phyloP scores from a whole-genome alignment of 2,329 filamentous ascomycete genomes.

The Fusarium sp. region DNA sequence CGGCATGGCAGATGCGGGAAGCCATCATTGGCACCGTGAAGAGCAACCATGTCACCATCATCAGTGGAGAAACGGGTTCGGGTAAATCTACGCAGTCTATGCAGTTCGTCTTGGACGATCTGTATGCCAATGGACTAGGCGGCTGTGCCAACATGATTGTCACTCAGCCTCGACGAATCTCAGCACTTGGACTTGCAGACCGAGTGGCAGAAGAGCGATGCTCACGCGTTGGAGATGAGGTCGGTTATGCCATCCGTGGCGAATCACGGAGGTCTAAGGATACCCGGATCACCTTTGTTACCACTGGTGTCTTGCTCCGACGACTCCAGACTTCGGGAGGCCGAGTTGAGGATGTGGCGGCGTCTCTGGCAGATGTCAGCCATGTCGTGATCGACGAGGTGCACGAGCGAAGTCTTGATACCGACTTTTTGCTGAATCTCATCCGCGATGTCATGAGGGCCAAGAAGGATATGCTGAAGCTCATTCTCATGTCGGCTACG shows the following conservation, averaged over 20 bases:
- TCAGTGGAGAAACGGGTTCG: slow-evolving; percentile 95
- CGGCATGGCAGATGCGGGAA: slow-evolving; percentile 86
- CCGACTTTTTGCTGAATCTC: slow-evolving; percentile 94
- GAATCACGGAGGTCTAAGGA: slow-evolving; percentile 81
- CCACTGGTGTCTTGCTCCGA: slow-evolving; percentile 91
- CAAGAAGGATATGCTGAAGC: slow-evolving; percentile 80
- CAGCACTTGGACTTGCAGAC: slow-evolving; percentile 90
- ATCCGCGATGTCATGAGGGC: slow-evolving; percentile 85
- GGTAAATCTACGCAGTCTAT: slow-evolving; percentile 98
- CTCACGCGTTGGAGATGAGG: slow-evolving; percentile 79
- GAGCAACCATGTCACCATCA: slow-evolving; percentile 87
- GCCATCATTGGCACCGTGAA: slow-evolving; percentile 78
- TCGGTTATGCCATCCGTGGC: slow-evolving; percentile 95
- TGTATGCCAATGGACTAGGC: slow-evolving; percentile 79
- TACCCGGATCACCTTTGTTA: slow-evolving; percentile 98
- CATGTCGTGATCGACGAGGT: slow-evolving; percentile 97
- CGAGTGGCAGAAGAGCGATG: slow-evolving; percentile 93
- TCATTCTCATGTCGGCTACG: slow-evolving; percentile 98
- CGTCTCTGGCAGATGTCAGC: slow-evolving; percentile 85
- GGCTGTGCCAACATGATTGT: slow-evolving; percentile 87
- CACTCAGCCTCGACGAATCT: slow-evolving; percentile 93
- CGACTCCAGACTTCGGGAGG: slow-evolving; percentile 91
- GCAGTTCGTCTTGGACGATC: slow-evolving; percentile 91
- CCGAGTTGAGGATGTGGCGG: slow-evolving; percentile 77
- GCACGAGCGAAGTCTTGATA: slow-evolving; percentile 96